These are phyloP conservation scores for Colletotrichum aenigma DNA, from an alignment of 2,329 filamentous ascomycete species.

Conservation along the genomic window DNA sequence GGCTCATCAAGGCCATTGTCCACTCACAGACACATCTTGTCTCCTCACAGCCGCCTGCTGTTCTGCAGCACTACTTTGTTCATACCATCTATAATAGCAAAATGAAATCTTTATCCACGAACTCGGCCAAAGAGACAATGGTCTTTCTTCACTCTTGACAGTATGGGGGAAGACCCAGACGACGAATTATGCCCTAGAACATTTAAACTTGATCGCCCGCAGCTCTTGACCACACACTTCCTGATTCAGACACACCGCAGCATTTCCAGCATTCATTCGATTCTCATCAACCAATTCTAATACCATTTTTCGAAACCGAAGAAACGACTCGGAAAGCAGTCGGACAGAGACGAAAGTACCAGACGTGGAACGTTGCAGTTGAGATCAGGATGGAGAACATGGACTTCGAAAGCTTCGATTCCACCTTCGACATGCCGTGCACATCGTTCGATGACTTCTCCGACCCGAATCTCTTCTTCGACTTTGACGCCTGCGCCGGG, in stretches of 20 bases:
- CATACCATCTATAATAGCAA: background rate
- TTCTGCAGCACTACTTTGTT: background rate
- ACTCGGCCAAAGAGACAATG: background rate
- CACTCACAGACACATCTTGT: background rate
- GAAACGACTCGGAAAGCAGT: background rate
- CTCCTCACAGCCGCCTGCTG: background rate
- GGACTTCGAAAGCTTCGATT: background rate
- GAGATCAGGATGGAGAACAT: background rate
- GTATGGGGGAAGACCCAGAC: background rate
- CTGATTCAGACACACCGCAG: background rate
- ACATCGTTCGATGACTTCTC: background rate
- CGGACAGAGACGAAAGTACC: background rate
- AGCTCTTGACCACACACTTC: background rate
- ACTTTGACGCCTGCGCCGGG: slow-evolving; percentile 3
- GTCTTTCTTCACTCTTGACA: background rate
- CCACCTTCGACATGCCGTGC: background rate
- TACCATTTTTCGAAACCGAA: background rate
- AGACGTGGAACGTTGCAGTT: background rate
- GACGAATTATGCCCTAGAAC: background rate
- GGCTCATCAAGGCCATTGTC: background rate
- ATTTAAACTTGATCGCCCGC: background rate
- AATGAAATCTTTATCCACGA: background rate
- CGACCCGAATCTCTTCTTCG: background rate
- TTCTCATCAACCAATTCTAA: background rate
- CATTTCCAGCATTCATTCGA: background rate